Conservation (phyloP, 805 yeast species). For the Cyberlindnera saturnus region DNA sequence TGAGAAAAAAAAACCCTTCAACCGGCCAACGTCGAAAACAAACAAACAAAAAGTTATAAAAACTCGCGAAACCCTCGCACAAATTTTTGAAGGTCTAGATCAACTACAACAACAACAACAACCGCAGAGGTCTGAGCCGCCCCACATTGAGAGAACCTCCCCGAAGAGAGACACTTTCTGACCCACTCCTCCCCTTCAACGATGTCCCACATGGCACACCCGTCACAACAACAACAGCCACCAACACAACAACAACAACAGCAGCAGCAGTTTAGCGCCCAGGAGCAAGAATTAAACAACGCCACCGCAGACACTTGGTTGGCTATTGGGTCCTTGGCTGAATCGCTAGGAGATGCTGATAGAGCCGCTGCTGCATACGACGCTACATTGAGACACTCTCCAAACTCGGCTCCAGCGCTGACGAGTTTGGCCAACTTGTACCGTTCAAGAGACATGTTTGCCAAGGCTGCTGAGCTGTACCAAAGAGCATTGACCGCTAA, state of each 20-base stretch:
- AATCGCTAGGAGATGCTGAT: conserved; percentile 80
- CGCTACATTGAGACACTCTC: conserved; percentile 78
- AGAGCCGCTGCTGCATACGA: conserved; percentile 87
- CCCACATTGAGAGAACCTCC: too few species aligned
- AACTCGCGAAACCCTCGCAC: background rate
- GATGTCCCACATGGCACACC: too few species aligned
- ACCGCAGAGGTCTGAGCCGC: too few species aligned
- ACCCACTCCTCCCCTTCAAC: too few species aligned
- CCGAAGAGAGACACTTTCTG: too few species aligned
- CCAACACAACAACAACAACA: conserved; percentile 2
- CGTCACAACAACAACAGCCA: conserved; percentile 1
- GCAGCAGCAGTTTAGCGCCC: conserved; percentile 27
- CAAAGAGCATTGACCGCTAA: conserved; percentile 77
- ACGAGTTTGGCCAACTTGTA: conserved; percentile 84
- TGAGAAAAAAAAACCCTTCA: conserved; percentile 6
- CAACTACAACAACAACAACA: too few species aligned
- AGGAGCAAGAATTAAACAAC: conserved; percentile 28
- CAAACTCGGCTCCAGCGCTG: conserved; percentile 78
- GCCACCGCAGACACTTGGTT: conserved; percentile 83
- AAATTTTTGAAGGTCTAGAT: background rate
- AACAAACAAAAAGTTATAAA: background rate
- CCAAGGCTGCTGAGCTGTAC: conserved; percentile 90
- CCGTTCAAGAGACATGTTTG: conserved; percentile 83
- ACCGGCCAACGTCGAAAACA: conserved; percentile 3
- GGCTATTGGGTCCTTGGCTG: conserved; percentile 85